Evolutionary conservation across 2,329 filamentous ascomycete species (phyloP).

Genomic region (Periconia digitata): DNA sequence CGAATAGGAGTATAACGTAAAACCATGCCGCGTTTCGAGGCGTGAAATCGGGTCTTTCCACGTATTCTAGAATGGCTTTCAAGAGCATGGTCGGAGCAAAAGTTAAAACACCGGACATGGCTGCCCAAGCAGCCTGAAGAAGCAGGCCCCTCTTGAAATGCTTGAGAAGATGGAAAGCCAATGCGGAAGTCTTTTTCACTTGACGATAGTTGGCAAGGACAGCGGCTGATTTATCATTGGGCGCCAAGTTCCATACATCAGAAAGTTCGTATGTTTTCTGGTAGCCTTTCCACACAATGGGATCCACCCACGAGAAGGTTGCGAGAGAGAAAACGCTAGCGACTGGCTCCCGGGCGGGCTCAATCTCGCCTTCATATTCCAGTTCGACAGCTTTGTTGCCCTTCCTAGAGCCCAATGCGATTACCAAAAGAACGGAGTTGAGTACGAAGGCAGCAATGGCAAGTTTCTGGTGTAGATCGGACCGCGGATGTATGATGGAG

Average conservation of each 20-base stretch:
- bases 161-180: conserved; percentile 78
- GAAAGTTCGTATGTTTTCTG: conserved; percentile 78
- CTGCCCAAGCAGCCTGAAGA: conserved; percentile 77
- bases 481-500: conserved; percentile 74
- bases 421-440: conserved; percentile 70
- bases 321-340: conserved; percentile 86
- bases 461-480: conserved; percentile 63
- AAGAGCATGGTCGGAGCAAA: conserved; percentile 91
- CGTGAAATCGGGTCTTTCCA: conserved; percentile 76
- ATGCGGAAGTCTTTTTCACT: conserved; percentile 75
- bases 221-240: conserved; percentile 81
- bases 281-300: conserved; percentile 87
- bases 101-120: conserved; percentile 77
- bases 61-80: conserved; percentile 88
- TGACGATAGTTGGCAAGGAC: conserved; percentile 83
- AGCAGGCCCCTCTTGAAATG: conserved; percentile 80
- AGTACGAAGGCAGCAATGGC: conserved; percentile 74
- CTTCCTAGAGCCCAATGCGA: conserved; percentile 81
- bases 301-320: conserved; percentile 89
- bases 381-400: conserved; percentile 87
- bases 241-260: conserved; percentile 88
- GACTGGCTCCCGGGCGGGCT: conserved; percentile 82
- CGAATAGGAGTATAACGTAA: conserved; percentile 86
- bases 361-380: conserved; percentile 85
- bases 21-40: conserved; percentile 92